Evolutionary conservation across 306 rosid genomes (phyloP).

Genomic region (Malus orientalis): DNA sequence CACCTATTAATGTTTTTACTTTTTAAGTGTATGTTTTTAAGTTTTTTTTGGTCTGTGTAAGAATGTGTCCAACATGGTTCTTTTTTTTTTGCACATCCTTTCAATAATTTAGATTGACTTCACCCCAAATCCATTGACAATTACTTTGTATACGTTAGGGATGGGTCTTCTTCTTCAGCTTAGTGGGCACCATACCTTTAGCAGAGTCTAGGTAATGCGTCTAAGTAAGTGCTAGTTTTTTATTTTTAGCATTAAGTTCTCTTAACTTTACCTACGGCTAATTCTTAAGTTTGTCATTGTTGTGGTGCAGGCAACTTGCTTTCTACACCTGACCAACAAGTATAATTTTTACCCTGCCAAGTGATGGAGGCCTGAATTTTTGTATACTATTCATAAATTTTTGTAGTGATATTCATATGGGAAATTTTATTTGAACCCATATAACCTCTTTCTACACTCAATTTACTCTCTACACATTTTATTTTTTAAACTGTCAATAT

Average conservation of each 20-base stretch:
- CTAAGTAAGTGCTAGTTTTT: constrained; percentile 46
- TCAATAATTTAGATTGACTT: background rate
- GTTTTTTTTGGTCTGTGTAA: no score
- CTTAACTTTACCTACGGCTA: constrained; percentile 5
- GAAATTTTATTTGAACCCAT: no score
- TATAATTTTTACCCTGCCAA: constrained; percentile 3
- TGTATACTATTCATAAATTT: background rate
- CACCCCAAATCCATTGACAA: constrained; percentile 13
- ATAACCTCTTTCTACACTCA: no score
- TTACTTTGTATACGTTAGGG: constrained; percentile 41
- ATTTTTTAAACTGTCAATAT: no score
- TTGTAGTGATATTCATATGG: background rate
- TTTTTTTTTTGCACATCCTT: background rate
- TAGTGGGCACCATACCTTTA: constrained; percentile 72
- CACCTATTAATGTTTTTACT: no score
- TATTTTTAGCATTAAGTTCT: background rate
- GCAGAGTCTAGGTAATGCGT: constrained; percentile 78
- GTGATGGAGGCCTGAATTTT: background rate
- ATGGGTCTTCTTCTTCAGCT: constrained; percentile 79
- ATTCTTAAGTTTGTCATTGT: constrained; percentile 1
- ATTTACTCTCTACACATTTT: no score
- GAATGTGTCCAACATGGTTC: background rate
- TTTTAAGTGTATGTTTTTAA: no score
- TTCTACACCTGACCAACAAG: constrained; percentile 86
- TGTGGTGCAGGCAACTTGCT: constrained; percentile 74